Conservation (phyloP, 1,284 basidiomycete species). For the Malassezia slooffiae region DNA sequence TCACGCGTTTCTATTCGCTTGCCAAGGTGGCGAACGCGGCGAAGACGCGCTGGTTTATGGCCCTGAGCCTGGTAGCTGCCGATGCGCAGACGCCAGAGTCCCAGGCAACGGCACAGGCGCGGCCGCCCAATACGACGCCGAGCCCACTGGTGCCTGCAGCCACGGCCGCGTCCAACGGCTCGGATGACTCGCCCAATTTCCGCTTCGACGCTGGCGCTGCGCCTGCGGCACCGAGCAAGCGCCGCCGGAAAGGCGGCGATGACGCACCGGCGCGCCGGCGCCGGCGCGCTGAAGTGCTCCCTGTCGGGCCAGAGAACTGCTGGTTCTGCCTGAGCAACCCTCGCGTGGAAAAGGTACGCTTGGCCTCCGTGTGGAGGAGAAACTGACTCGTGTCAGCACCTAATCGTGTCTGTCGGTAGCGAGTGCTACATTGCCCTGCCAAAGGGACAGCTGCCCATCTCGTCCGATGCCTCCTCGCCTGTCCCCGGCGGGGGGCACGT, state of each 20-base stretch:
- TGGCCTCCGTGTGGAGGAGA: too few species aligned
- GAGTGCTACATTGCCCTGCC: conserved; percentile 38
- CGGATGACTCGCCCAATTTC: too few species aligned
- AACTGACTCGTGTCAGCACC: too few species aligned
- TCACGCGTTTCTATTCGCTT: conserved; percentile 35
- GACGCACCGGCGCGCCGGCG: too few species aligned
- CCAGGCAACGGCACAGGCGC: neutral
- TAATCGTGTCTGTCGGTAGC: conserved; percentile 30
- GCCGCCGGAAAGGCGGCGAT: neutral
- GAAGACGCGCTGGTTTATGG: conserved; percentile 42
- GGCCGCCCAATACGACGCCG: conserved; percentile 9
- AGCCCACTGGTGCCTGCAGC: neutral
- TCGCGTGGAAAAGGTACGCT: conserved; percentile 28
- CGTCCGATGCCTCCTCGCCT: conserved; percentile 5
- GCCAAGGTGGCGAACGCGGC: conserved; percentile 31
- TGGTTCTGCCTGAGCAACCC: conserved; percentile 46
- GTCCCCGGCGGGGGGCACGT: conserved; percentile 38
- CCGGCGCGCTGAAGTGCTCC: conserved; percentile 12
- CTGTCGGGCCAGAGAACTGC: conserved; percentile 37
- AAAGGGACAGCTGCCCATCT: conserved; percentile 31
- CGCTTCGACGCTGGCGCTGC: too few species aligned
- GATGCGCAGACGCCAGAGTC: neutral
- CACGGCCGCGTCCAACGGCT: too few species aligned
- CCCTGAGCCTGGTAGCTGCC: conserved; percentile 14
- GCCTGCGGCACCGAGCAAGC: too few species aligned